Conservation (phyloP, 2,329 filamentous ascomycete genomes). For the Exophiala bonariae region DNA sequence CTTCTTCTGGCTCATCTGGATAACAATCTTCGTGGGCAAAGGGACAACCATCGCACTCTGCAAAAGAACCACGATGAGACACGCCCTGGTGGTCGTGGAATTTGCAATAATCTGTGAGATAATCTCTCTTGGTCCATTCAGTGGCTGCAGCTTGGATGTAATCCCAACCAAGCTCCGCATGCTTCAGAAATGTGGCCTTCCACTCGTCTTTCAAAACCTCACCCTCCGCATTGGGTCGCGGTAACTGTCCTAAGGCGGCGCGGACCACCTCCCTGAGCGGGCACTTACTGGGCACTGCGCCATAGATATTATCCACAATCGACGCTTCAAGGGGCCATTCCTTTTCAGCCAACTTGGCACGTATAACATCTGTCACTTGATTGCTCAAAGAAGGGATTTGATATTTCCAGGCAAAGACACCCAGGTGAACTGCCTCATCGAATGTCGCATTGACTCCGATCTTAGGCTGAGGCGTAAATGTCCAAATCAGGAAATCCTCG, state of each 20-base stretch:
- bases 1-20: conserved; percentile 13
- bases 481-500: conserved; percentile 24
- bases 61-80: conserved; percentile 1
- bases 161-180: conserved; percentile 19
- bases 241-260: conserved; percentile 18
- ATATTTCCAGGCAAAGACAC: conserved; percentile 20
- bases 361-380: conserved; percentile 21
- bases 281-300: conserved; percentile 9
- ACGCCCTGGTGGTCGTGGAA: conserved; percentile 22
- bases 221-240: conserved; percentile 3
- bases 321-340: conserved; percentile 18
- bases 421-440: conserved; percentile 15
- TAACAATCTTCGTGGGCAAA: conserved; percentile 22
- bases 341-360: conserved; percentile 15
- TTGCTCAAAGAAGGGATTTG: conserved; percentile 23
- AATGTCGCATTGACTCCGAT: conserved; percentile 14
- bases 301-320: conserved; percentile 20
- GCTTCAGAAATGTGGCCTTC: conserved; percentile 16
- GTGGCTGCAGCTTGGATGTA: conserved; percentile 13
- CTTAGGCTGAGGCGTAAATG: conserved; percentile 6
- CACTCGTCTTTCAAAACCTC: conserved; percentile 15
- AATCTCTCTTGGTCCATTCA: conserved; percentile 19
- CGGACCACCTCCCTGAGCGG: conserved; percentile 22
- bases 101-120: conserved; percentile 16
- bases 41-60: conserved; percentile 18